Evolutionary conservation across 345 rosid genomes (phyloP).

Genomic region (Excoecaria cochinchinensis): DNA sequence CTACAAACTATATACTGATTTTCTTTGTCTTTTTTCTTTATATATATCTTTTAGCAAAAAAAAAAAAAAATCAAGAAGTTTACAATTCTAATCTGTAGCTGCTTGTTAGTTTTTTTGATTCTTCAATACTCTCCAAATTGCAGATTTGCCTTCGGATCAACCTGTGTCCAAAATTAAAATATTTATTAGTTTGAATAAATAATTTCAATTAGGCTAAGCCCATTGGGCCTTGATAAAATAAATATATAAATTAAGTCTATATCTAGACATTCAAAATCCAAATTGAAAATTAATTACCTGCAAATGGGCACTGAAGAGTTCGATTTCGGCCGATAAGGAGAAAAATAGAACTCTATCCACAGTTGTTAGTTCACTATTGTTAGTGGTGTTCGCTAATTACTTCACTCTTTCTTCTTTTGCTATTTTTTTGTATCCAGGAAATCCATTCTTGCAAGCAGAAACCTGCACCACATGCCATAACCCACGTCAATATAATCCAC

Average conservation of each 20-base stretch:
- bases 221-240: too few species aligned
- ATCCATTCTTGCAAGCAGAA: conserved; percentile 80
- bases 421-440: conserved; percentile 70
- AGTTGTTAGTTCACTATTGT: background rate
- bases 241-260: too few species aligned
- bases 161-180: background rate
- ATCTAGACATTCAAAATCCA: too few species aligned
- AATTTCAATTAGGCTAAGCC: too few species aligned
- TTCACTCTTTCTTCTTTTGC: conserved; percentile 55
- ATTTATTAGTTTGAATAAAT: background rate
- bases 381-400: conserved; percentile 8
- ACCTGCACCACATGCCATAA: conserved; percentile 45
- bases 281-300: conserved; percentile 48
- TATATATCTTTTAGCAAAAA: too few species aligned
- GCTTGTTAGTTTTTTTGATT: background rate
- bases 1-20: too few species aligned
- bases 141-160: background rate
- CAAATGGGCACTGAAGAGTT: conserved; percentile 28
- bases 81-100: background rate
- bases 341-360: background rate
- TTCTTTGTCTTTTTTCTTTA: too few species aligned
- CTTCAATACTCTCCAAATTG: background rate
- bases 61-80: too few species aligned
- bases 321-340: conserved; percentile 15
- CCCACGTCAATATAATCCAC: too few species aligned